phyloP scores from a whole-genome alignment of 345 rosid species.

The Hypericum perforatum region DNA sequence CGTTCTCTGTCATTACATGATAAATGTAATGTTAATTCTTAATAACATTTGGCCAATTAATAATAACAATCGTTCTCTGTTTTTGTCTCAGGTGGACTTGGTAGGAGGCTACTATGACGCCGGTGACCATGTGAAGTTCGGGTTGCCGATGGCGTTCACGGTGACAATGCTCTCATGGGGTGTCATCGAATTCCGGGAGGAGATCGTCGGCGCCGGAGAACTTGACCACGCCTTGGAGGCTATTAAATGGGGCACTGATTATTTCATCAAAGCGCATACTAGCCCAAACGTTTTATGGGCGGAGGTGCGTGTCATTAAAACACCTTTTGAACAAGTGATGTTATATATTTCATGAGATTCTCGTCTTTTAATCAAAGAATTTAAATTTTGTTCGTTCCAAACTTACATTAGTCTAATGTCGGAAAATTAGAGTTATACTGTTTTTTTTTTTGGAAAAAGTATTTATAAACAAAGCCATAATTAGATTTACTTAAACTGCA shows the following conservation, averaged over 20 bases:
- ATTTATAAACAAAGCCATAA: no score
- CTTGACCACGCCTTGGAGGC: slow-evolving; percentile 19
- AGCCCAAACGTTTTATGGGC: slow-evolving; percentile 24
- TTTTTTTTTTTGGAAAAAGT: no score
- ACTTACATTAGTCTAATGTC: no score
- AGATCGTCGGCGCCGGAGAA: slow-evolving; percentile 21
- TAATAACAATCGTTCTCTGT: background rate
- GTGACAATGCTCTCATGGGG: slow-evolving; percentile 26
- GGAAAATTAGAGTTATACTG: no score
- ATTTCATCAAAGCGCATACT: slow-evolving; percentile 26
- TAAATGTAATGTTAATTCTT: no score
- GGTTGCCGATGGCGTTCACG: slow-evolving; percentile 23
- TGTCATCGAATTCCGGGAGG: slow-evolving; percentile 17
- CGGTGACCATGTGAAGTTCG: slow-evolving; percentile 28
- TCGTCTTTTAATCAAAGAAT: no score
- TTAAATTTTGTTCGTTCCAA: no score
- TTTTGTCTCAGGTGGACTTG: slow-evolving; percentile 17
- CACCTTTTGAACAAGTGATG: no score
- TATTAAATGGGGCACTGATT: slow-evolving; percentile 28
- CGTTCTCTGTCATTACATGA: slow-evolving; percentile 7
- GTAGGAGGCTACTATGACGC: slow-evolving; percentile 30
- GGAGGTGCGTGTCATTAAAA: slow-evolving; percentile 9
- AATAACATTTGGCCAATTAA: no score
- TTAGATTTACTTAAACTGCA: no score
- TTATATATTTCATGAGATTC: no score